A percentile compares a stretch with the other conserved stretches of the same genome.
Evolutionary conservation across 2,329 filamentous ascomycete genomes (phyloP).

Genomic region (Beauveria asiatica): DNA sequence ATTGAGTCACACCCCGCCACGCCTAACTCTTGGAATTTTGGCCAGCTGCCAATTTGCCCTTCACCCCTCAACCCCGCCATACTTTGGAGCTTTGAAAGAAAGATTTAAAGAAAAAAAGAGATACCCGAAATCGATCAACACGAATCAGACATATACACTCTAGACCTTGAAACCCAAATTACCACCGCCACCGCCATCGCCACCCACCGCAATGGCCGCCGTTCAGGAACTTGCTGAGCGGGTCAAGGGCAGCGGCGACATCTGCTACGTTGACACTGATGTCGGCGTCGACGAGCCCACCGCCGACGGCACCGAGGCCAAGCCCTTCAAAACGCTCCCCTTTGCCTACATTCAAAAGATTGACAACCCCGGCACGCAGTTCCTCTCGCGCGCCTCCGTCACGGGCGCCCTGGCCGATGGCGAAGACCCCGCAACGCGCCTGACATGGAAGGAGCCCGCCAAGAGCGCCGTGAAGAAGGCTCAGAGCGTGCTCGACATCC

Average conservation of each 20-base stretch:
- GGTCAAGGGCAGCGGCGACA: conserved; percentile 35
- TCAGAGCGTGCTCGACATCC: conserved; percentile 60
- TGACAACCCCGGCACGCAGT: conserved; percentile 48
- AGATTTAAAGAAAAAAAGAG: background rate
- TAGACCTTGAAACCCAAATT: background rate
- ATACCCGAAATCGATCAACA: background rate
- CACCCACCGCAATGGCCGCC: conserved; percentile 25
- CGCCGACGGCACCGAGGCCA: conserved; percentile 59
- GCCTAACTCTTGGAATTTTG: background rate
- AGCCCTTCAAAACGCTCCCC: conserved; percentile 74
- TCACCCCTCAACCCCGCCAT: conserved; percentile 10
- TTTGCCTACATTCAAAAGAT: conserved; percentile 68
- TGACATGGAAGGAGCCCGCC: conserved; percentile 72
- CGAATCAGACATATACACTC: background rate
- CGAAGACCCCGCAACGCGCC: conserved; percentile 54
- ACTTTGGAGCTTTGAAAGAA: background rate
- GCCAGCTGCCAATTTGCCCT: background rate
- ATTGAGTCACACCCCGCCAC: conserved; percentile 8
- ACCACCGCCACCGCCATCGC: background rate
- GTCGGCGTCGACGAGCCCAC: conserved; percentile 61
- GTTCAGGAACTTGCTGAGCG: conserved; percentile 43
- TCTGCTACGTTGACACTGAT: conserved; percentile 73
- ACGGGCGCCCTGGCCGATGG: conserved; percentile 51
- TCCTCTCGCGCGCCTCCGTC: conserved; percentile 60
- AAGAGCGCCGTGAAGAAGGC: conserved; percentile 85